These are phyloP conservation scores for Wolfiporia cocos DNA, from an alignment of 1,284 basidiomycete species.

Conservation along the genomic window DNA sequence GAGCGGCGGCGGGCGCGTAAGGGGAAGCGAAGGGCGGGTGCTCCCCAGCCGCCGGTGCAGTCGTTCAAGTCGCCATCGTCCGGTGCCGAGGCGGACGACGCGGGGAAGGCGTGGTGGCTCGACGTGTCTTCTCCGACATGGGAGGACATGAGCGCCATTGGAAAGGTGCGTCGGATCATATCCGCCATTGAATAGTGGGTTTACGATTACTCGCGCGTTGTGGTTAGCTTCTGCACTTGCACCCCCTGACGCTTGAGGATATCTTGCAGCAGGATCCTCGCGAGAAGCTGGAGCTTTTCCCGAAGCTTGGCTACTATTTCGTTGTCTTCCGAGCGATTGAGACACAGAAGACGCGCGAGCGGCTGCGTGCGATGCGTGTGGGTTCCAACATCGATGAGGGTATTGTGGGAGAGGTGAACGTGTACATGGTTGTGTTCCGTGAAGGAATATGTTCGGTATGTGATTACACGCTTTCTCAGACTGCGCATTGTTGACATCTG, in stretches of 20 bases:
- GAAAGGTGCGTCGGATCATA: slow-evolving; percentile 52
- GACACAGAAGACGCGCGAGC: slow-evolving; percentile 38
- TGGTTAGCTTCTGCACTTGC: slow-evolving; percentile 77
- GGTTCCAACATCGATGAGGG: slow-evolving; percentile 32
- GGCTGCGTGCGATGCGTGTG: slow-evolving; percentile 25
- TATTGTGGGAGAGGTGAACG: slow-evolving; percentile 70
- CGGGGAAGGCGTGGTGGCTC: slow-evolving; percentile 76
- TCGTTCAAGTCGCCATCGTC: slow-evolving; percentile 1
- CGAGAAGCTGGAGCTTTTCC: slow-evolving; percentile 90
- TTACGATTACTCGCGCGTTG: not conserved
- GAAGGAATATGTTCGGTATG: slow-evolving; percentile 87
- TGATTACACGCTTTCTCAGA: slow-evolving; percentile 11
- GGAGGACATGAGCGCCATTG: slow-evolving; percentile 85
- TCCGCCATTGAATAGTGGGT: not conserved
- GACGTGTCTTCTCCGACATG: slow-evolving; percentile 89
- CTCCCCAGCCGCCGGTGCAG: not conserved
- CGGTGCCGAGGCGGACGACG: slow-evolving; percentile 2
- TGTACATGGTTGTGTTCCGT: slow-evolving; percentile 87
- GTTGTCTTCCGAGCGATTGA: slow-evolving; percentile 87
- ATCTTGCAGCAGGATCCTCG: slow-evolving; percentile 92
- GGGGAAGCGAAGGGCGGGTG: slow-evolving; percentile 22
- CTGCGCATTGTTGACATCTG: slow-evolving; percentile 1
- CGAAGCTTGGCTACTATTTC: slow-evolving; percentile 90
- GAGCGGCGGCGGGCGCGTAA: slow-evolving; percentile 29
- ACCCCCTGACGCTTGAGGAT: slow-evolving; percentile 93